These are phyloP conservation scores for Nadsonia commutata DNA, from an alignment of 1,139 yeast genomes.

Conservation along the genomic window DNA sequence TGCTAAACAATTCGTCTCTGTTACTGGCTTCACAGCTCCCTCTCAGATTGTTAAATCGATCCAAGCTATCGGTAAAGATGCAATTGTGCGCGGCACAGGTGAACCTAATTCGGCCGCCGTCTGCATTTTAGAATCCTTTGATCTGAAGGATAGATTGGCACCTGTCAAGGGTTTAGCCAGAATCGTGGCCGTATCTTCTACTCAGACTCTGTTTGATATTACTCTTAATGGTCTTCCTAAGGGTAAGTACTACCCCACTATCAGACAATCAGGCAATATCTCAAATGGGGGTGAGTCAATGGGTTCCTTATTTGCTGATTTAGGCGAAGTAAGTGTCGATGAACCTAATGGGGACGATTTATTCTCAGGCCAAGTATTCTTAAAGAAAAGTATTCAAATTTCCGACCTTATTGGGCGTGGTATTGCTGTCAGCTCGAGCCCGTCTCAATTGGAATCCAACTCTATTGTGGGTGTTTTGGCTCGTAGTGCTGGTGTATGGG, in stretches of 20 bases:
- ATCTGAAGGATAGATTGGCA: conserved; percentile 29
- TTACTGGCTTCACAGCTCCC: conserved; percentile 56
- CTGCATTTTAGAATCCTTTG: conserved; percentile 68
- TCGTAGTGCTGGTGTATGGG: conserved; percentile 95
- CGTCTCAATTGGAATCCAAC: conserved; percentile 24
- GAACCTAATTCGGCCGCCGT: conserved; percentile 82
- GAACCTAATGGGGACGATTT: conserved; percentile 18
- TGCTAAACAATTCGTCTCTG: conserved; percentile 40
- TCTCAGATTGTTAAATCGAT: conserved; percentile 50
- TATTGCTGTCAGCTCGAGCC: conserved; percentile 37
- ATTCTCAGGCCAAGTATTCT: conserved; percentile 45
- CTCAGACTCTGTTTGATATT: conserved; percentile 50
- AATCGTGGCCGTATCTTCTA: conserved; percentile 49
- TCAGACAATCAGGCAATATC: conserved; percentile 61
- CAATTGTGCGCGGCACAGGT: conserved; percentile 87
- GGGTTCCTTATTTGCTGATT: conserved; percentile 36
- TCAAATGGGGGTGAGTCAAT: conserved; percentile 60
- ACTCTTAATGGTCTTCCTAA: conserved; percentile 54
- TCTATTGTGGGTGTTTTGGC: conserved; percentile 80
- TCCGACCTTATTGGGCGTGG: conserved; percentile 68
- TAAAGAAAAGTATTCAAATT: conserved; percentile 34
- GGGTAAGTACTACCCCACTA: conserved; percentile 55
- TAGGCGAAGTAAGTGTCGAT: conserved; percentile 27
- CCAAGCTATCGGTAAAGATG: conserved; percentile 67
- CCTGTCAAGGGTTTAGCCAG: conserved; percentile 84